Evolutionary conservation across 176 grass and related monocot genomes (phyloP).

Genomic region (Rhipidocladum racemiflorum): DNA sequence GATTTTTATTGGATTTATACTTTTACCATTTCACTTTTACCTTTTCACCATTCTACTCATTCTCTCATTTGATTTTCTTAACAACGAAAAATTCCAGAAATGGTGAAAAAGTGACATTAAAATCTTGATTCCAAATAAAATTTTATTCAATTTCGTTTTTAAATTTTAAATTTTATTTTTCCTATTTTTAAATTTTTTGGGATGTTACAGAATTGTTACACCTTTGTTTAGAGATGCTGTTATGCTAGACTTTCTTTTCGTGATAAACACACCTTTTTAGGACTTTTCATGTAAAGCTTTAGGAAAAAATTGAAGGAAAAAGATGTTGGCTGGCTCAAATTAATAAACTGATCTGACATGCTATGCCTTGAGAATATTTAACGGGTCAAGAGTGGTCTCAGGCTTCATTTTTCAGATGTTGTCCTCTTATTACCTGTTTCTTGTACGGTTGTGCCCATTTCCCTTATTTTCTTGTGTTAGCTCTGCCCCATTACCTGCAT

Average conservation of each 20-base stretch:
- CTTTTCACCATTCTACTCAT: too few species aligned
- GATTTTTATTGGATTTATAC: too few species aligned
- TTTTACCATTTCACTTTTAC: too few species aligned
- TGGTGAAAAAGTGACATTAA: too few species aligned
- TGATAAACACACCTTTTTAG: background rate
- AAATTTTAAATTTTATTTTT: too few species aligned
- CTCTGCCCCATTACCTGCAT: background rate
- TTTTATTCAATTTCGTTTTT: too few species aligned
- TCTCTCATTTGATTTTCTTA: too few species aligned
- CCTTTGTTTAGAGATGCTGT: conserved; percentile 2
- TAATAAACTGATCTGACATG: background rate
- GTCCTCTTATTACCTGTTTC: background rate
- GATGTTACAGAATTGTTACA: background rate
- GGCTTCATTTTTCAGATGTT: background rate
- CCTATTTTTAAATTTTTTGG: too few species aligned
- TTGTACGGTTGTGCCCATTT: background rate
- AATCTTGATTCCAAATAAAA: too few species aligned
- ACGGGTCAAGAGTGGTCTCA: background rate
- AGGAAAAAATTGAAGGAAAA: background rate
- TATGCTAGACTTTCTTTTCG: conserved; percentile 1
- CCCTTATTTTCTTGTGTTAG: background rate
- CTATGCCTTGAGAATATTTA: background rate
- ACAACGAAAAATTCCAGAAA: too few species aligned
- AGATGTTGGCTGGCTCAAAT: background rate
- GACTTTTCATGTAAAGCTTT: background rate